phyloP scores from a whole-genome alignment of 1,139 yeast genomes.

The Starmera stellimalicola region DNA sequence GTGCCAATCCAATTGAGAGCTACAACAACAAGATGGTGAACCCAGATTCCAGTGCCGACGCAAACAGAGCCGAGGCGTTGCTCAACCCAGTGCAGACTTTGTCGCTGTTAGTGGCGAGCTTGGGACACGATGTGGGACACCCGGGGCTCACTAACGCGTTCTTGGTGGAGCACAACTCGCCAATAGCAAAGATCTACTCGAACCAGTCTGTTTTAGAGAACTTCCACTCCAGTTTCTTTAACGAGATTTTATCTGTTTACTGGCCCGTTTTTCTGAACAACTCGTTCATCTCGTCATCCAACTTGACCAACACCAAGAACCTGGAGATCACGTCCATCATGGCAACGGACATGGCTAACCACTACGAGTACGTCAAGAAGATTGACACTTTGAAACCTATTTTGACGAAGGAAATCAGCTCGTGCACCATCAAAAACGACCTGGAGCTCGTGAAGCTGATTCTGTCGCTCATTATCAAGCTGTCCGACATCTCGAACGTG shows the following conservation, averaged over 20 bases:
- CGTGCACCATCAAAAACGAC: conserved; percentile 8
- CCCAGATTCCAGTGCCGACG: neutral
- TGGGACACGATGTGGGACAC: conserved; percentile 95
- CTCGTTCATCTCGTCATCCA: conserved; percentile 7
- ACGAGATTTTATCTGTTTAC: conserved; percentile 43
- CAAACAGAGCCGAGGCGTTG: conserved; percentile 9
- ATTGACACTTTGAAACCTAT: conserved; percentile 21
- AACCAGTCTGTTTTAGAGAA: conserved; percentile 72
- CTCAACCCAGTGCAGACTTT: conserved; percentile 41
- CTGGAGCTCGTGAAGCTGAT: conserved; percentile 34
- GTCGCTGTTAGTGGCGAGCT: conserved; percentile 65
- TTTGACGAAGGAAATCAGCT: conserved; percentile 7
- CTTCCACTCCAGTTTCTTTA: conserved; percentile 71
- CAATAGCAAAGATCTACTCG: conserved; percentile 52
- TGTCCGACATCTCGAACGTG: conserved; percentile 92
- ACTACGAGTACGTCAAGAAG: conserved; percentile 59
- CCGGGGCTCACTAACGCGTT: conserved; percentile 89
- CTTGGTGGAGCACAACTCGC: conserved; percentile 51
- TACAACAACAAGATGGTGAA: conserved; percentile 1
- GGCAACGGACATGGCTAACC: conserved; percentile 95
- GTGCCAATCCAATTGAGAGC: conserved; percentile 9
- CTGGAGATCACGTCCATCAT: conserved; percentile 40
- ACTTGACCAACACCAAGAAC: conserved; percentile 19
- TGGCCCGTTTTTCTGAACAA: conserved; percentile 47
- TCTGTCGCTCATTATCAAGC: conserved; percentile 66